phyloP scores from a whole-genome alignment of 345 rosid species.

The Iberis pinnata region DNA sequence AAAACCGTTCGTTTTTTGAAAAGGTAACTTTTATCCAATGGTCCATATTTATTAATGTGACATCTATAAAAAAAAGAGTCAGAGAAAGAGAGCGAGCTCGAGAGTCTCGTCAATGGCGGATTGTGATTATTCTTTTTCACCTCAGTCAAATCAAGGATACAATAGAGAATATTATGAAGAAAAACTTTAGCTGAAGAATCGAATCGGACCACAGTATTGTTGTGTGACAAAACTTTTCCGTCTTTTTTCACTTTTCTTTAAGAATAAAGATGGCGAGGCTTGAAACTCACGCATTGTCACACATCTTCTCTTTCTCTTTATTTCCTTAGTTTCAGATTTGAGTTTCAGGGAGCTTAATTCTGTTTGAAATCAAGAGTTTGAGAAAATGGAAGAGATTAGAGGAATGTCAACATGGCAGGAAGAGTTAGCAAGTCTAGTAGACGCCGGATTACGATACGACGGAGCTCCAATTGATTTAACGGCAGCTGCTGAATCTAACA shows the following conservation, averaged over 20 bases:
- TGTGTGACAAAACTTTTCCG: neutral
- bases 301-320: neutral
- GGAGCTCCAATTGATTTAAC: constrained; percentile 33
- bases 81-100: neutral
- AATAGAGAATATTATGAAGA: neutral
- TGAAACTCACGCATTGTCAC: constrained; percentile 23
- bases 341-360: no score
- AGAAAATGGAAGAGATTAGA: constrained; percentile 56
- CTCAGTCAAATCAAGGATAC: constrained; percentile 6
- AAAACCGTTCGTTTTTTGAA: no score
- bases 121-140: no score
- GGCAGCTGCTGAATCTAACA: constrained; percentile 26
- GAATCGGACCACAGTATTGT: constrained; percentile 3
- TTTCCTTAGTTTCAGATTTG: neutral
- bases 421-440: constrained; percentile 57
- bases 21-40: no score
- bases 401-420: constrained; percentile 62
- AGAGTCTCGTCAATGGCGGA: no score
- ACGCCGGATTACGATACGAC: constrained; percentile 37
- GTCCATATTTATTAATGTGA: no score
- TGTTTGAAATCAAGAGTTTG: no score
- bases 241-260: neutral
- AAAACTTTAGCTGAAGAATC: constrained; percentile 13
- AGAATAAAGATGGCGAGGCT: constrained; percentile 21
- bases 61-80: neutral